Conservation (phyloP, 2,329 filamentous ascomycete genomes). For the Monilinia aucupariae region DNA sequence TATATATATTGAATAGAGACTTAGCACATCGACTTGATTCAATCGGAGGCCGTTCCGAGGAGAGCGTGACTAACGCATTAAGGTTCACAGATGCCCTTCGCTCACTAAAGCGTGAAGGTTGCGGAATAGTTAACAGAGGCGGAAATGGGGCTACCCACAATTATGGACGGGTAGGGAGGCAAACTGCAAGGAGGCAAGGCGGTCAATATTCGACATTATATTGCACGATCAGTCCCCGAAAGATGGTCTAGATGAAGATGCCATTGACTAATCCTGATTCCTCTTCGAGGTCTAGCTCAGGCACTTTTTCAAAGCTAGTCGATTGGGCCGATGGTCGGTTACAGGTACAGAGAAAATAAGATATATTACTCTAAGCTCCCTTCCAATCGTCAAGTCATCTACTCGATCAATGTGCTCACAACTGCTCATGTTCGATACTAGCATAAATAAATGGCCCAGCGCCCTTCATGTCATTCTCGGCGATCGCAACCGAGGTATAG, state of each 20-base stretch:
- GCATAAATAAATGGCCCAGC: conserved; percentile 28
- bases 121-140: too few relatives aligned
- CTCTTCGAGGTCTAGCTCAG: neutral
- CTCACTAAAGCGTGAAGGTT: too few relatives aligned
- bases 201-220: neutral
- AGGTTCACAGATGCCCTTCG: too few relatives aligned
- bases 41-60: too few relatives aligned
- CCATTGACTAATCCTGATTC: neutral
- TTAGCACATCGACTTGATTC: too few relatives aligned
- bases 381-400: neutral
- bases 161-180: too few relatives aligned
- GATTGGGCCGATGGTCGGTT: neutral
- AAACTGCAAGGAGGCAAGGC: too few relatives aligned
- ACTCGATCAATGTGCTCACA: neutral
- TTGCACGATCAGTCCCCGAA: neutral
- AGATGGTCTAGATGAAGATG: neutral
- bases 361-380: neutral
- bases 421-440: conserved; percentile 24
- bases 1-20: too few relatives aligned
- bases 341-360: neutral
- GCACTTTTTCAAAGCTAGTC: neutral
- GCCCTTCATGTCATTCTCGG: conserved; percentile 28
- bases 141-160: too few relatives aligned
- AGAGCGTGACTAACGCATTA: too few relatives aligned
- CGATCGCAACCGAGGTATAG: conserved; percentile 22